A percentile compares a stretch with the other conserved stretches of the same genome.
These are phyloP conservation scores for Chytridiales sp. DNA, from an alignment of 371 early-diverging fungal species.

Conservation along the genomic window DNA sequence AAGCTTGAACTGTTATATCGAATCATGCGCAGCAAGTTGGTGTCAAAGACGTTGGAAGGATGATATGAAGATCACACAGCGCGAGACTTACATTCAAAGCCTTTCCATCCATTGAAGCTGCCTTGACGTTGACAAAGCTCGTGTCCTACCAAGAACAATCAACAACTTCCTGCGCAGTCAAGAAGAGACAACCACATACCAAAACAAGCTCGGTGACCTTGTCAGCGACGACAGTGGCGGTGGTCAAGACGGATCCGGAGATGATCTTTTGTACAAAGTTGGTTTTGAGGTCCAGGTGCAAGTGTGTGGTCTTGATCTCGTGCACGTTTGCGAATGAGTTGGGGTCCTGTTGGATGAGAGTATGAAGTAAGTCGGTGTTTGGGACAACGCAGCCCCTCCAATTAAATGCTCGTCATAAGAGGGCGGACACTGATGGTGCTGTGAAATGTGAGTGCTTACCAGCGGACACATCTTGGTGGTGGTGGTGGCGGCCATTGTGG, in stretches of 20 bases:
- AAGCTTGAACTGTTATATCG: too few relatives aligned
- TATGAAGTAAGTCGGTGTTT: too few relatives aligned
- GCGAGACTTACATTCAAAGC: not conserved
- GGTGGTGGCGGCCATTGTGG: too few relatives aligned
- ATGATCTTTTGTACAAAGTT: conserved; percentile 74
- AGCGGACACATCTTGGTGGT: too few relatives aligned
- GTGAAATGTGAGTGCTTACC: too few relatives aligned
- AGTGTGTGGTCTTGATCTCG: conserved; percentile 67
- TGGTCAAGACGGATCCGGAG: conserved; percentile 64
- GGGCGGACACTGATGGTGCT: too few relatives aligned
- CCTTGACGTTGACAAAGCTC: conserved; percentile 58
- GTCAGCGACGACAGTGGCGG: conserved; percentile 23
- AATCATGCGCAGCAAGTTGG: too few relatives aligned
- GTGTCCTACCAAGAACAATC: conserved; percentile 53
- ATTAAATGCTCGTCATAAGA: too few relatives aligned
- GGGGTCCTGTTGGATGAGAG: conserved; percentile 63
- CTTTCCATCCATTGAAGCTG: conserved; percentile 49
- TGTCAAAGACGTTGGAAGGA: too few relatives aligned
- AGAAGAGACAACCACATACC: conserved; percentile 9
- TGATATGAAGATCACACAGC: not conserved
- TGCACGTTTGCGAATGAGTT: conserved; percentile 81
- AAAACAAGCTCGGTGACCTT: conserved; percentile 66
- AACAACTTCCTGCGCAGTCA: not conserved
- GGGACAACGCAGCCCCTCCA: too few relatives aligned
- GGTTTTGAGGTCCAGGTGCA: conserved; percentile 72